These are phyloP conservation scores for Fusarium sp. DNA, from an alignment of 2,329 filamentous ascomycete species.

Conservation along the genomic window DNA sequence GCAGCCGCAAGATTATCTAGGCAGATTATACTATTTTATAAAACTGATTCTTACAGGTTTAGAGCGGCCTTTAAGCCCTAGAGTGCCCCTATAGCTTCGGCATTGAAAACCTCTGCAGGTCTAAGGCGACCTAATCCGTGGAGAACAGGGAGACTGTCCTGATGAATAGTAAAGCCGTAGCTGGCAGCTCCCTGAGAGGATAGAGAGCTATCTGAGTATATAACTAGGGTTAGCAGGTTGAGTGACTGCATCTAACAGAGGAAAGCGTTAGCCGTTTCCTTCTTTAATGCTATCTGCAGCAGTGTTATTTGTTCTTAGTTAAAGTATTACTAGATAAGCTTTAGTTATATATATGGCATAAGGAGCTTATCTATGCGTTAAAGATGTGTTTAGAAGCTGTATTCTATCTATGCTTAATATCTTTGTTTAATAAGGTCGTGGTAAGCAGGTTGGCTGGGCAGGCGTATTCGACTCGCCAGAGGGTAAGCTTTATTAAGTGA, in stretches of 20 bases:
- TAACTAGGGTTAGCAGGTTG: background rate
- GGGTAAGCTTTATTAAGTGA: background rate
- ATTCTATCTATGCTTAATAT: background rate
- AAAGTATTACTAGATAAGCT: background rate
- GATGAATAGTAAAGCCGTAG: conserved; percentile 20
- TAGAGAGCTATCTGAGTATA: too few species aligned
- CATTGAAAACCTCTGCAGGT: background rate
- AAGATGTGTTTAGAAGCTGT: background rate
- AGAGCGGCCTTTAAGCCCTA: conserved; percentile 16
- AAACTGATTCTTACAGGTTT: background rate
- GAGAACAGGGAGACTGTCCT: background rate
- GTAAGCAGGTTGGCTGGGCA: too few species aligned
- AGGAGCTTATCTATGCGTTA: background rate
- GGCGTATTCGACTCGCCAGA: background rate
- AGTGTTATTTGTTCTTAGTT: background rate
- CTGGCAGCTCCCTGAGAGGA: too few species aligned
- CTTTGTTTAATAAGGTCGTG: background rate
- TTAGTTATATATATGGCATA: background rate
- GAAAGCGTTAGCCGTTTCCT: background rate
- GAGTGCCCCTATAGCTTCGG: conserved; percentile 9
- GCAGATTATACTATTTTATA: conserved; percentile 14
- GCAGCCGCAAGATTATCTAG: conserved; percentile 28
- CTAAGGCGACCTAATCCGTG: background rate
- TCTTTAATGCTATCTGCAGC: background rate
- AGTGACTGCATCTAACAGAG: background rate